Evolutionary conservation across 805 yeast species (phyloP), one percentile per base, ranked within the genome.

Genomic region (Zygosaccharomyces kombuchaensis): DNA sequence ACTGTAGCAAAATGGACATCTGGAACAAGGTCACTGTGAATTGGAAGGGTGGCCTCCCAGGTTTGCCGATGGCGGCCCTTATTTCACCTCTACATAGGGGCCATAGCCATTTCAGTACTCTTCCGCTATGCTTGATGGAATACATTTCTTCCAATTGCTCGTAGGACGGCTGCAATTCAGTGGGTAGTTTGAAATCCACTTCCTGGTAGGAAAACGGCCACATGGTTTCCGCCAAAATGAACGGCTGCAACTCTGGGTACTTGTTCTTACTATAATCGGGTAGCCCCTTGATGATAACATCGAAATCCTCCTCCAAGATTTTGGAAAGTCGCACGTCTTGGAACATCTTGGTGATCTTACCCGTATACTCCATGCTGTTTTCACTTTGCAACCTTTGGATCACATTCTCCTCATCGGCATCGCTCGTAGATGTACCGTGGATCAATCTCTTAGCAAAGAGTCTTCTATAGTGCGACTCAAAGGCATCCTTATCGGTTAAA

Each of bases 31-130:
- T 84, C 35, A 88, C 88, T 2, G 85, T 84, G 60, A 95, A 84
- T 17, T 75, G 71, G 59, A 84, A 87, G 39, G 96, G 89, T 4
- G 90, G 84, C 60, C 81, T 83, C 6, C 90, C 90, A 30, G 84
- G 82, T 55, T 83, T 82, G 5, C 91, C 78, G 51, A 89, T 75
- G 61, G 87, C 85, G 9, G 95, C 96, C 66, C 83, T 86, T 46
- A 93, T 68, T 64, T 93, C 99, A 49, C 95, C 93, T 65, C 91
- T 84, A 38, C 95, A 87, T 62, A 87, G 80, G 57, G 88, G 84
- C 97, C 97, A 93, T 48, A 91, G 76, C 99, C 99, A 93, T 60
- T 87, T 85, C 57, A 93, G 76, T 53, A 87, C 81, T 66, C 98
- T 78, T 9, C 97, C 97, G 51, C 73, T 78, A 66, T 91, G 97